phyloP scores from a whole-genome alignment of 2,329 filamentous ascomycete species.

The Sphaceloma murrayae region DNA sequence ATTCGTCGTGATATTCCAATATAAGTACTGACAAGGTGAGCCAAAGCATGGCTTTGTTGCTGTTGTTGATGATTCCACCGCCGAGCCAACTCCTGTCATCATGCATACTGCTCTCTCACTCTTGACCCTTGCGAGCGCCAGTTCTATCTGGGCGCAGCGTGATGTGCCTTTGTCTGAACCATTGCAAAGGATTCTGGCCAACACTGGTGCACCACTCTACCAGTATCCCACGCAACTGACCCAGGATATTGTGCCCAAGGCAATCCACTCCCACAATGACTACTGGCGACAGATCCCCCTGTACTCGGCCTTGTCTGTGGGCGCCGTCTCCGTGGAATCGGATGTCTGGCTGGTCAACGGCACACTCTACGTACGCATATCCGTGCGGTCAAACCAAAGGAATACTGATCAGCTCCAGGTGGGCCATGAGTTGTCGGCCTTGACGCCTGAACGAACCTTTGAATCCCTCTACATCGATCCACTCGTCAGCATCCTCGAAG shows the following conservation, averaged over 20 bases:
- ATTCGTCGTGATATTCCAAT: too few species aligned
- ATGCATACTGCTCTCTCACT: too few species aligned
- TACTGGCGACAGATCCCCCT: conserved; percentile 44
- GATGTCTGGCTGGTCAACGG: conserved; percentile 52
- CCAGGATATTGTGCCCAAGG: conserved; percentile 47
- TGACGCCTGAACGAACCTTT: conserved; percentile 46
- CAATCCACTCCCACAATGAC: conserved; percentile 51
- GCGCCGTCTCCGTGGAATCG: conserved; percentile 49
- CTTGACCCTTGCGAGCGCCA: conserved; percentile 14
- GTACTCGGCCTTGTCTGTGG: conserved; percentile 46
- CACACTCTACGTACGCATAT: conserved; percentile 41
- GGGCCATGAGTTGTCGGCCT: conserved; percentile 45
- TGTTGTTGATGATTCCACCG: too few species aligned
- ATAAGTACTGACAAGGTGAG: too few species aligned
- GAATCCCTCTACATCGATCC: conserved; percentile 51
- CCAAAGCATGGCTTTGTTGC: too few species aligned
- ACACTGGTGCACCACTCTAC: conserved; percentile 44
- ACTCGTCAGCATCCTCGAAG: conserved; percentile 46
- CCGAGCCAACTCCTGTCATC: conserved; percentile 5
- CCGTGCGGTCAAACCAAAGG: not conserved
- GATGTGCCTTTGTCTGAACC: conserved; percentile 36
- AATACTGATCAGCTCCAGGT: conserved; percentile 32
- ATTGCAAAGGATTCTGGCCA: conserved; percentile 48
- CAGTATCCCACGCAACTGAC: conserved; percentile 54
- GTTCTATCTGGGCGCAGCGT: conserved; percentile 22